Evolutionary conservation across 176 grass and related monocot species (phyloP), one percentile per base, ranked within the genome.

Genomic region (Avena sativa): DNA sequence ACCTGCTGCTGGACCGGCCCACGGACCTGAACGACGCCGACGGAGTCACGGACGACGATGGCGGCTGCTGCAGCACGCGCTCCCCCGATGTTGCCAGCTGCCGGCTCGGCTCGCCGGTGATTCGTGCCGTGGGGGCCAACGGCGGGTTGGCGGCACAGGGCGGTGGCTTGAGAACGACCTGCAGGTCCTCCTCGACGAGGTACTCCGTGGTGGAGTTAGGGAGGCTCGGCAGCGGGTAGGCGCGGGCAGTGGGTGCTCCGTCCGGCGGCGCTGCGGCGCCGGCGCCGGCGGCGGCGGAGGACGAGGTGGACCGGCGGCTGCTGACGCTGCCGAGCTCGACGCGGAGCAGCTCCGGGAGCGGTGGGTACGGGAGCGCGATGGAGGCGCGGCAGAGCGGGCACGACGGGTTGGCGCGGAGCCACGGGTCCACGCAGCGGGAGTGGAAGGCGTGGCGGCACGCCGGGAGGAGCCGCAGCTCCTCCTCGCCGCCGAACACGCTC

Each of bases 331-430:
- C 97, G 74, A 99, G 87, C 82, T 99, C 92, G 47, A 96, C 59
- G 13, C 90, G 94, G 61, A 99, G 84, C 82, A 86, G 83, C 25
- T 93, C 86, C 8, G 70, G 87, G 83, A 91, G 90, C 1, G 89
- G 97, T 46, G 89, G 88, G 81, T 65, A 56, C 2, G 92, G 92
- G 76, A 93, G 88, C 44, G 92, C 76, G 79, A 94, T 89, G 80
- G 95, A 98, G 38, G 94, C 43, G 65, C 97, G 92, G 84, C 97
- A 99, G 8, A 99, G 92, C 11, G 97, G 97, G 85, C 97, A 99
- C 0, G 92, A 93, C 1, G 94, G 87, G 67, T 94, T 95, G 36
- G 79, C 78, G 11, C 83, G 82, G 15, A 99, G 92, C 97, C 97
- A 99, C 0, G 82, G 82, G 85, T 94, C 94, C 11, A 93, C 89